Conservation (phyloP, 2,329 filamentous ascomycete genomes). For the Fusarium devonianum region DNA sequence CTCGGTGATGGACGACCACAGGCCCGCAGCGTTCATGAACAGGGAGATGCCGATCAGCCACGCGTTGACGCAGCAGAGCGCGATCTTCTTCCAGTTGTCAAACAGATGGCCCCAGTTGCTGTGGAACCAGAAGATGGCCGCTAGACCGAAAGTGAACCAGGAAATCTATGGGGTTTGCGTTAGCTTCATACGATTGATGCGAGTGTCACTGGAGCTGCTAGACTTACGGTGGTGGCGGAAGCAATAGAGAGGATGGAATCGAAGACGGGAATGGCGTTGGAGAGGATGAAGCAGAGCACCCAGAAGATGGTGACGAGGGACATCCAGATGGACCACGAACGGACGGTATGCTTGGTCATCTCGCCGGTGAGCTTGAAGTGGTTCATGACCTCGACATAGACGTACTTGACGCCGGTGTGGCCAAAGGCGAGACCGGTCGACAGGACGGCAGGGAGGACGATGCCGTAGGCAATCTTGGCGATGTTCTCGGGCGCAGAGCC, state of each 20-base stretch:
- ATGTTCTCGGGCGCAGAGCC: conserved; percentile 35
- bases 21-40: conserved; percentile 47
- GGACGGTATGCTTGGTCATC: conserved; percentile 45
- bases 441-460: conserved; percentile 43
- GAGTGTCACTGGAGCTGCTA: too few relatives aligned
- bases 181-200: too few relatives aligned
- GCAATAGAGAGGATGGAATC: conserved; percentile 49
- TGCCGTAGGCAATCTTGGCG: conserved; percentile 44
- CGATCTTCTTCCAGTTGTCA: conserved; percentile 41
- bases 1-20: conserved; percentile 46
- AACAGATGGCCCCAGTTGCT: conserved; percentile 47
- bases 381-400: conserved; percentile 47
- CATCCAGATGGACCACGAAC: conserved; percentile 48
- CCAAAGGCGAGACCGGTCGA: conserved; percentile 45
- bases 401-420: conserved; percentile 47
- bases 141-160: conserved; percentile 50
- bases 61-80: conserved; percentile 40
- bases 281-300: conserved; percentile 46
- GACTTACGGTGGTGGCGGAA: conserved; percentile 46
- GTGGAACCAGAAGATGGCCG: conserved; percentile 48
- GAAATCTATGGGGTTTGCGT: too few relatives aligned
- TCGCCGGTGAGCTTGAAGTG: conserved; percentile 43
- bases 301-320: conserved; percentile 46
- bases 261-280: conserved; percentile 49
- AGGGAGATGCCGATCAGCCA: conserved; percentile 44